phyloP scores from a whole-genome alignment of 2,329 filamentous ascomycete genomes.

The Penicillium glabrum region DNA sequence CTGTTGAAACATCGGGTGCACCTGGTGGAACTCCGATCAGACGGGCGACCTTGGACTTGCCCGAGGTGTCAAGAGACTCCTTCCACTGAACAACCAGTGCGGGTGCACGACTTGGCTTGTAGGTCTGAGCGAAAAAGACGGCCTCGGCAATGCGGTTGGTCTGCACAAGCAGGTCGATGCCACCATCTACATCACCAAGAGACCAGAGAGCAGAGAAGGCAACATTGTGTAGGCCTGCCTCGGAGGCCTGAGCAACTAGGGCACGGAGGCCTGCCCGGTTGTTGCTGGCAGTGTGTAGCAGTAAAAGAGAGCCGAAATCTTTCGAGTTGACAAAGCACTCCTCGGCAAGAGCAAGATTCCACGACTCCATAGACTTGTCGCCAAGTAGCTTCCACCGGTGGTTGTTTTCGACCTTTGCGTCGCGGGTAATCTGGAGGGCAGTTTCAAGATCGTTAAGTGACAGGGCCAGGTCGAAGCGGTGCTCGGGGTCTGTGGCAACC shows the following conservation, averaged over 20 bases:
- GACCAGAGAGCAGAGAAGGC: slow-evolving; percentile 91
- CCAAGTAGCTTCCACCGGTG: slow-evolving; percentile 99
- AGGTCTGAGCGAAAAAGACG: slow-evolving; percentile 90
- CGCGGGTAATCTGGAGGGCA: slow-evolving; percentile 77
- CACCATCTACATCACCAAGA: slow-evolving; percentile 76
- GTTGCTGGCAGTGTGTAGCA: slow-evolving; percentile 83
- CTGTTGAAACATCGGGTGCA: slow-evolving; percentile 56
- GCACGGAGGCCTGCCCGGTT: slow-evolving; percentile 71
- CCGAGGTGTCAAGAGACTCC: slow-evolving; percentile 73
- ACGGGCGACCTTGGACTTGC: slow-evolving; percentile 82
- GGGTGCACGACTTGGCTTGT: slow-evolving; percentile 76
- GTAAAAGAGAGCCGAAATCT: slow-evolving; percentile 82
- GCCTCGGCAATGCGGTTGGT: slow-evolving; percentile 83
- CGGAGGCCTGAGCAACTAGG: slow-evolving; percentile 72
- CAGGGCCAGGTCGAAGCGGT: slow-evolving; percentile 92
- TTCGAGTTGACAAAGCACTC: slow-evolving; percentile 92
- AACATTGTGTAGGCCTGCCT: slow-evolving; percentile 81
- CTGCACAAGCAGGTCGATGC: slow-evolving; percentile 73
- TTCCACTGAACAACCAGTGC: slow-evolving; percentile 78
- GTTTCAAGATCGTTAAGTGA: slow-evolving; percentile 79
- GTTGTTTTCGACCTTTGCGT: slow-evolving; percentile 70
- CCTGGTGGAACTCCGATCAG: slow-evolving; percentile 78
- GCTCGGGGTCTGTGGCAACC: slow-evolving; percentile 90
- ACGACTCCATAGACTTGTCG: slow-evolving; percentile 80
- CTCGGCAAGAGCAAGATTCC: slow-evolving; percentile 84